Conservation (phyloP, 2,329 filamentous ascomycete species). For the Rosellinia necatrix region DNA sequence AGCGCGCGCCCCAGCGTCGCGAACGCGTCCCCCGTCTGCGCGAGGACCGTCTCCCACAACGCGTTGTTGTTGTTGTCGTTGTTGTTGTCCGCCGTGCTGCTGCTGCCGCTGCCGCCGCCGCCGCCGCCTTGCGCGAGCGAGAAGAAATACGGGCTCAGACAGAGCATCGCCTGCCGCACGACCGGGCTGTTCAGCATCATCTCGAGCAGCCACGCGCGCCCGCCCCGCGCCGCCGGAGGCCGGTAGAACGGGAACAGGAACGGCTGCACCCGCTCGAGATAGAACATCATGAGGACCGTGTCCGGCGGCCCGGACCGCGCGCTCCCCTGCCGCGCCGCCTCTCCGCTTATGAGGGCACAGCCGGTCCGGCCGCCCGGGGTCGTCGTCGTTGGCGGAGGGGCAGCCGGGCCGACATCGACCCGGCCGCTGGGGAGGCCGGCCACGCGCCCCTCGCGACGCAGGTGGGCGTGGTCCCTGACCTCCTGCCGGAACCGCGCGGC, state of each 20-base stretch:
- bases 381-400: too few relatives aligned
- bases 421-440: too few relatives aligned
- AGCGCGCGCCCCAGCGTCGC: constrained; percentile 29
- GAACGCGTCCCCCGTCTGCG: constrained; percentile 32
- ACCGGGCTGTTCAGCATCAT: constrained; percentile 33
- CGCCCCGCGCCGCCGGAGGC: constrained; percentile 29
- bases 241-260: constrained; percentile 37
- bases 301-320: constrained; percentile 20
- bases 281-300: constrained; percentile 33
- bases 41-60: constrained; percentile 31
- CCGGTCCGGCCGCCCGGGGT: too few relatives aligned
- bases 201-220: constrained; percentile 30
- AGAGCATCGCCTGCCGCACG: constrained; percentile 29
- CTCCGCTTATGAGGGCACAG: not conserved
- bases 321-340: not conserved
- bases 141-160: constrained; percentile 33
- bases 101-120: constrained; percentile 14
- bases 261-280: constrained; percentile 34
- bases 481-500: constrained; percentile 32
- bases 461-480: constrained; percentile 29
- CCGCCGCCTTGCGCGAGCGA: constrained; percentile 22
- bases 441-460: not conserved
- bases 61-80: constrained; percentile 11
- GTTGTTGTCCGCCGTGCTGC: too few relatives aligned
- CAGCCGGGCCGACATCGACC: too few relatives aligned